Conservation (phyloP, 768 basidiomycete genomes). For the Neoboletus brunneissimus region DNA sequence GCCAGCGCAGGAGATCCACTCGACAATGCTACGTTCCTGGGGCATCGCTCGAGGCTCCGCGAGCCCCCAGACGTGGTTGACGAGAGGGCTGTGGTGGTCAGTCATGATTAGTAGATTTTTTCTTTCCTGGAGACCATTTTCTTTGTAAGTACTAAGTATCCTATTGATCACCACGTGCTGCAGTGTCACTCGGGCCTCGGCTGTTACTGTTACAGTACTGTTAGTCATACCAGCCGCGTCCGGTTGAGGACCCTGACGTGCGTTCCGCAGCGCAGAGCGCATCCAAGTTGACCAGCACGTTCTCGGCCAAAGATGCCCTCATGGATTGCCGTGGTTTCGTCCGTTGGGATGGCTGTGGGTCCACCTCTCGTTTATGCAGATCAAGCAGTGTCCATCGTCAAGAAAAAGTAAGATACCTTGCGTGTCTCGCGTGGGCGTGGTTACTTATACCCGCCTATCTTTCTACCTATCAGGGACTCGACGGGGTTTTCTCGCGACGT, state of each 20-base stretch:
- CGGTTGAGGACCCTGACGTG: neutral
- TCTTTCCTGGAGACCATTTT: neutral
- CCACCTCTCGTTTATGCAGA: conserved; percentile 85
- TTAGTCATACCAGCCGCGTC: conserved; percentile 10
- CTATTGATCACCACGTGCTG: conserved; percentile 6
- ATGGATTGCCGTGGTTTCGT: conserved; percentile 70
- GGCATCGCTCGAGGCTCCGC: conserved; percentile 5
- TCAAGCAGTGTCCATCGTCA: conserved; percentile 77
- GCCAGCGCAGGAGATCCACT: conserved; percentile 5
- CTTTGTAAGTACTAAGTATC: neutral
- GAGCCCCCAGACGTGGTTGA: neutral
- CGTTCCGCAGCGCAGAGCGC: conserved; percentile 6
- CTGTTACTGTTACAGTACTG: neutral
- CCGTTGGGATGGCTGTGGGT: conserved; percentile 80
- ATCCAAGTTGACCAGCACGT: neutral
- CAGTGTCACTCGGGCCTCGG: conserved; percentile 1
- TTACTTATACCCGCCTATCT: conserved; percentile 6
- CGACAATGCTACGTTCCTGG: conserved; percentile 4
- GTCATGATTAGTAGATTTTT: neutral
- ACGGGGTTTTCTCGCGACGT: conserved; percentile 86
- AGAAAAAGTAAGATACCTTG: conserved; percentile 53
- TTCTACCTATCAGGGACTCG: conserved; percentile 54
- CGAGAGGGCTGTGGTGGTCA: neutral
- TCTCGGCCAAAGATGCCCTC: conserved; percentile 37
- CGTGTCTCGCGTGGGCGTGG: neutral